Percentiles rank a stretch among this genome's conserved stretches.
phyloP scores from a whole-genome alignment of 352 stramenopile species.

The Phytophthora sp. region DNA sequence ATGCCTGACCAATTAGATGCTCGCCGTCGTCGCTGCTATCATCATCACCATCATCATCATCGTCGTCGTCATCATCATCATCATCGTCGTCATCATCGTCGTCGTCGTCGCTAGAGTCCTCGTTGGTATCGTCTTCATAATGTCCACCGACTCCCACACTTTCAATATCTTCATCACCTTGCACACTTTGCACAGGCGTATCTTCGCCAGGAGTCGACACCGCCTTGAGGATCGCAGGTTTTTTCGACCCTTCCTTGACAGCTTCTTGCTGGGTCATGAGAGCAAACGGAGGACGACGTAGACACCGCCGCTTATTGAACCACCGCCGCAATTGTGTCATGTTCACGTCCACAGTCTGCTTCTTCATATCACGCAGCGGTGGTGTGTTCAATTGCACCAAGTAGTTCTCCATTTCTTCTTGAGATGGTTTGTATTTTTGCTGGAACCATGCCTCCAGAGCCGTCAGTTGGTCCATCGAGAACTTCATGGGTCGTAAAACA shows the following conservation, averaged over 20 bases:
- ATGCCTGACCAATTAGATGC: conserved; percentile 35
- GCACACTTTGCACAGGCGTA: conserved; percentile 31
- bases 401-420: conserved; percentile 83
- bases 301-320: conserved; percentile 89
- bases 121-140: conserved; percentile 56
- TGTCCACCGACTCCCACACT: conserved; percentile 35
- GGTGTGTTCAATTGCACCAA: conserved; percentile 66
- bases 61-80: conserved; percentile 36
- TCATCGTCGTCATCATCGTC: conserved; percentile 56
- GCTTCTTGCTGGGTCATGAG: conserved; percentile 84
- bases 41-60: conserved; percentile 37
- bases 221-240: conserved; percentile 39
- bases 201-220: conserved; percentile 24
- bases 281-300: conserved; percentile 79
- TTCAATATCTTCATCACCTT: conserved; percentile 31
- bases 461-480: conserved; percentile 83
- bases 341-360: conserved; percentile 82
- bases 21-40: conserved; percentile 45
- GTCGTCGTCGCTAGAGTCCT: conserved; percentile 53
- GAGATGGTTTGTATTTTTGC: conserved; percentile 86
- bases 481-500: conserved; percentile 85
- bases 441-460: conserved; percentile 86
- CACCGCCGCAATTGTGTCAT: conserved; percentile 87
- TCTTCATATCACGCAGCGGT: conserved; percentile 72
- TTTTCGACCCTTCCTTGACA: conserved; percentile 62